Evolutionary conservation across 2,329 filamentous ascomycete species (phyloP).

Genomic region (Fusarium euwallaceae): DNA sequence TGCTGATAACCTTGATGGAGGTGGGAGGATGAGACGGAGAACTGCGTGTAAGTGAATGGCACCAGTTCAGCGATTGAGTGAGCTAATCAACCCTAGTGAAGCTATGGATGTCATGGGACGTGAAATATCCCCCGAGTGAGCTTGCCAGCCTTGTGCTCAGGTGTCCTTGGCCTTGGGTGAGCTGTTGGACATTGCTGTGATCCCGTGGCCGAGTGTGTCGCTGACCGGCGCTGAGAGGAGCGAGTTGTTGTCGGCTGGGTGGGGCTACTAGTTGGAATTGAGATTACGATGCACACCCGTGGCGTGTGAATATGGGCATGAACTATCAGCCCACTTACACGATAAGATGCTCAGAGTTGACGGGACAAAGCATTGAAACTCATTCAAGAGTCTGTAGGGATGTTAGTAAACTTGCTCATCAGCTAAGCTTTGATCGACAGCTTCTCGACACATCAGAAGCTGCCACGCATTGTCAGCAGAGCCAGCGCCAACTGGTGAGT

Average conservation of each 20-base stretch:
- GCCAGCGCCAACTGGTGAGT: not conserved
- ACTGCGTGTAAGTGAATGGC: slow-evolving; percentile 28
- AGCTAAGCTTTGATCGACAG: slow-evolving; percentile 2
- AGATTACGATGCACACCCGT: slow-evolving; percentile 24
- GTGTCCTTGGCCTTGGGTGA: slow-evolving; percentile 12
- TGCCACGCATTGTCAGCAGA: slow-evolving; percentile 13
- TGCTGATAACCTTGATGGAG: not conserved
- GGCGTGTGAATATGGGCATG: slow-evolving; percentile 27
- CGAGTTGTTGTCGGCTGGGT: slow-evolving; percentile 39
- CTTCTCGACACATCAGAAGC: not conserved
- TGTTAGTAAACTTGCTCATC: not conserved
- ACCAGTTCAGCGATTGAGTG: not conserved
- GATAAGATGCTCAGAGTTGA: not conserved
- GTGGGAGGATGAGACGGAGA: not conserved
- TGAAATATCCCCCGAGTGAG: not conserved
- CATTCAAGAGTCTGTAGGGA: not conserved
- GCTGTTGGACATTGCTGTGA: slow-evolving; percentile 30
- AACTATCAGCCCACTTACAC: slow-evolving; percentile 27
- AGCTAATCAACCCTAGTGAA: not conserved
- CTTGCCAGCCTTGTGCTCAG: not conserved
- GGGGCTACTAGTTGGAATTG: slow-evolving; percentile 20
- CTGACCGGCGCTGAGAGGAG: slow-evolving; percentile 37
- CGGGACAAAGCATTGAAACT: not conserved
- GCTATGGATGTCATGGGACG: not conserved
- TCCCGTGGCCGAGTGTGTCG: slow-evolving; percentile 41